These are phyloP conservation scores for Suillus variegatus DNA, from an alignment of 768 basidiomycete genomes.

Conservation along the genomic window DNA sequence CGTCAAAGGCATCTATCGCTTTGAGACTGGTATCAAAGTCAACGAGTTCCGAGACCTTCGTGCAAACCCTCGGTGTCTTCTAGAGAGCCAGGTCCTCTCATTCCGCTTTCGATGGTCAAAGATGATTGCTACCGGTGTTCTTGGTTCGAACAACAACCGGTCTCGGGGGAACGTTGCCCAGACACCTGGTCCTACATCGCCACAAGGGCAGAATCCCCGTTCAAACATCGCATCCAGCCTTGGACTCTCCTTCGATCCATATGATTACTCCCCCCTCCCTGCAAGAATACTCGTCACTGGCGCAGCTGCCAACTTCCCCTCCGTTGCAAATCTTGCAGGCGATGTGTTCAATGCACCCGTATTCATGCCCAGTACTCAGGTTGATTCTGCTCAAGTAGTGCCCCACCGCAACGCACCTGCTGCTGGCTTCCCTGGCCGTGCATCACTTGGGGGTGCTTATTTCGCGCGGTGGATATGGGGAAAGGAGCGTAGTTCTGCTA, in stretches of 20 bases:
- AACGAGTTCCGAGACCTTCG: conserved; percentile 87
- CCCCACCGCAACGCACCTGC: conserved; percentile 76
- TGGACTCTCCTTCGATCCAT: conserved; percentile 77
- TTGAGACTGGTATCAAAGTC: conserved; percentile 87
- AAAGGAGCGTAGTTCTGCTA: conserved; percentile 46
- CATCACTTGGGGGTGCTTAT: conserved; percentile 74
- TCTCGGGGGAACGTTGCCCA: conserved; percentile 33
- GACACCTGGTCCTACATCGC: conserved; percentile 26
- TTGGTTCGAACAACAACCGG: conserved; percentile 44
- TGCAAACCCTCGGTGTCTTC: conserved; percentile 83
- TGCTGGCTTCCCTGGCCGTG: conserved; percentile 65
- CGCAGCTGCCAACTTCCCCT: conserved; percentile 83
- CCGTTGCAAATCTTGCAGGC: conserved; percentile 74
- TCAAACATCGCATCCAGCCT: conserved; percentile 40
- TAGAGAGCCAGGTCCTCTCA: conserved; percentile 79
- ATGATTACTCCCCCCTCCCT: conserved; percentile 68
- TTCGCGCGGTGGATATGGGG: conserved; percentile 88
- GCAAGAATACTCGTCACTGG: conserved; percentile 69
- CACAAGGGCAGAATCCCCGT: conserved; percentile 12
- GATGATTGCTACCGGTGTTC: conserved; percentile 67
- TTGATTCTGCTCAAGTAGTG: conserved; percentile 73
- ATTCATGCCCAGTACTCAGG: conserved; percentile 70
- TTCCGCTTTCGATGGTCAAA: conserved; percentile 84
- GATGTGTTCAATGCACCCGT: conserved; percentile 85
- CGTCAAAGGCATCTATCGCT: conserved; percentile 84